These are phyloP conservation scores for Mycena leptocephala DNA, from an alignment of 768 basidiomycete genomes.

Conservation along the genomic window DNA sequence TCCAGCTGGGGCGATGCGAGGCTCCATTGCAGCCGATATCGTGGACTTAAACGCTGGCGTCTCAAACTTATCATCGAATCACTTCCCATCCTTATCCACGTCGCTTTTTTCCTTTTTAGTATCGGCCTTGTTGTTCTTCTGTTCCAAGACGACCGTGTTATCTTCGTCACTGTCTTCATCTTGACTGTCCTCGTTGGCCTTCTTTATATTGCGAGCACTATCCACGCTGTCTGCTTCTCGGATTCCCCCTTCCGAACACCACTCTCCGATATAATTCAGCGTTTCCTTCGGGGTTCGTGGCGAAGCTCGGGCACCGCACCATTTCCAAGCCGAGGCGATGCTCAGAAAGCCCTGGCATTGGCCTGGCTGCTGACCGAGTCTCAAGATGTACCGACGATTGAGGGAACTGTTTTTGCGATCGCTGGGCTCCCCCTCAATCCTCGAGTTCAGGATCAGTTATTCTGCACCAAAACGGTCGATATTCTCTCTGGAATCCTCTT, in stretches of 20 bases:
- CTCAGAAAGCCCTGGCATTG: conserved; percentile 8
- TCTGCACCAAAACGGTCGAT: neutral
- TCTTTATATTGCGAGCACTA: neutral
- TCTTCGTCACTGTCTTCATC: neutral
- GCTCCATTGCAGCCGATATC: neutral
- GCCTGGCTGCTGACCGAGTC: conserved; percentile 3
- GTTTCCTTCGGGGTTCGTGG: neutral
- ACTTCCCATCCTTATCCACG: neutral
- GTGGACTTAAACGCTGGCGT: neutral
- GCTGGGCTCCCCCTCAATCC: neutral
- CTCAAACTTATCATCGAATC: neutral
- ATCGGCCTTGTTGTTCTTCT: neutral
- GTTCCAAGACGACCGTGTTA: neutral
- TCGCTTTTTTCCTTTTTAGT: neutral
- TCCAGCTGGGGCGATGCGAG: neutral
- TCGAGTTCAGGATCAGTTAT: neutral
- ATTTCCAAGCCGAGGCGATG: neutral
- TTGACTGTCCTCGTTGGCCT: neutral
- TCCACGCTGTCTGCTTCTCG: neutral
- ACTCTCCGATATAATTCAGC: neutral
- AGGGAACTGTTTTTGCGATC: neutral
- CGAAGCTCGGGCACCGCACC: too few relatives aligned
- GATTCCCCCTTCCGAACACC: neutral
- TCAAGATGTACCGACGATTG: neutral
- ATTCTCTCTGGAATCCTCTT: neutral